Evolutionary conservation across 2,329 filamentous ascomycete genomes (phyloP).

Genomic region (Didymellaceae sp.): DNA sequence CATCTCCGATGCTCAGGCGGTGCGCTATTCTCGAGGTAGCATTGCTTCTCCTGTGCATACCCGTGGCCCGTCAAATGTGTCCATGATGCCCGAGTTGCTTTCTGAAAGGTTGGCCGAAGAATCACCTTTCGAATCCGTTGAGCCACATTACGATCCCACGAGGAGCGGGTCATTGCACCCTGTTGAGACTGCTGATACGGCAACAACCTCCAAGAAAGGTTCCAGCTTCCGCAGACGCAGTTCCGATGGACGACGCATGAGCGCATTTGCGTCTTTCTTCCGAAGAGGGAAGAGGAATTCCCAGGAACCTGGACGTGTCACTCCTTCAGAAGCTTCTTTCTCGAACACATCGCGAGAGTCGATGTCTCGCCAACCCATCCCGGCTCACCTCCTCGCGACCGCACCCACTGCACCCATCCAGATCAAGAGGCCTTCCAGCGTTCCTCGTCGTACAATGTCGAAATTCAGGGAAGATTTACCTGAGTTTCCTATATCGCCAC

Average conservation of each 20-base stretch:
- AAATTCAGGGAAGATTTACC: conserved; percentile 92
- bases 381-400: conserved; percentile 56
- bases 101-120: conserved; percentile 48
- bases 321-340: conserved; percentile 73
- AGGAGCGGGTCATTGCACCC: conserved; percentile 44
- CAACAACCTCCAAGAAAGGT: conserved; percentile 32
- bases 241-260: conserved; percentile 46
- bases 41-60: conserved; percentile 56
- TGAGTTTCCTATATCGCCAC: conserved; percentile 83
- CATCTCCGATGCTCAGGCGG: conserved; percentile 56
- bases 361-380: conserved; percentile 66
- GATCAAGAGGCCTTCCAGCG: conserved; percentile 58
- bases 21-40: conserved; percentile 57
- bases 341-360: conserved; percentile 92
- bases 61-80: conserved; percentile 59
- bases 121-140: conserved; percentile 52
- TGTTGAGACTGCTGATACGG: conserved; percentile 41
- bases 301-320: conserved; percentile 58
- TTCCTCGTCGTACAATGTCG: conserved; percentile 82
- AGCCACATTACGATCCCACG: conserved; percentile 36
- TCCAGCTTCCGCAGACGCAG: conserved; percentile 39
- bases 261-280: conserved; percentile 66
- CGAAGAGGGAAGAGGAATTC: conserved; percentile 63
- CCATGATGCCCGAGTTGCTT: conserved; percentile 59
- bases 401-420: conserved; percentile 44